These are phyloP conservation scores for Paecilomyces variotii DNA, from an alignment of 2,329 filamentous ascomycete species.

Conservation along the genomic window DNA sequence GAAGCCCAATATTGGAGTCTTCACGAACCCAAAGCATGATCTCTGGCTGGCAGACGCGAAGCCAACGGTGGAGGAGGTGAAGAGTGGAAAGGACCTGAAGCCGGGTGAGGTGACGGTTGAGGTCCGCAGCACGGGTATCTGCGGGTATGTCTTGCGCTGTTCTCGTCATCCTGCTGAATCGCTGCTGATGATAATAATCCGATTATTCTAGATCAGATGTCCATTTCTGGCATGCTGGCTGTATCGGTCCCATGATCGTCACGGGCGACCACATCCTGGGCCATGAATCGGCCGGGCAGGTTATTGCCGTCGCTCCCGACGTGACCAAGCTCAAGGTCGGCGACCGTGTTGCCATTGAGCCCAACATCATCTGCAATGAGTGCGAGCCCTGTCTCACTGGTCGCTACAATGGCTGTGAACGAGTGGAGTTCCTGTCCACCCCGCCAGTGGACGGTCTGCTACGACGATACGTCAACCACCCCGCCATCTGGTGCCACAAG, in stretches of 20 bases:
- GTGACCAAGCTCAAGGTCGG: slow-evolving; percentile 72
- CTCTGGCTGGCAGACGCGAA: slow-evolving; percentile 77
- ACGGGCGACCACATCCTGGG: slow-evolving; percentile 82
- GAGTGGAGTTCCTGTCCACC: slow-evolving; percentile 79
- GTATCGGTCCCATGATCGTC: slow-evolving; percentile 95
- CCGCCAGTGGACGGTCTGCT: slow-evolving; percentile 82
- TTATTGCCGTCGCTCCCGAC: slow-evolving; percentile 66
- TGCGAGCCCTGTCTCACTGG: slow-evolving; percentile 90
- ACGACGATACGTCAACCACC: slow-evolving; percentile 89
- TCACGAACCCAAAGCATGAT: slow-evolving; percentile 87
- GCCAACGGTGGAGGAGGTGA: slow-evolving; percentile 68
- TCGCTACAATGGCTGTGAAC: slow-evolving; percentile 89
- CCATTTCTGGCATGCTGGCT: slow-evolving; percentile 94
- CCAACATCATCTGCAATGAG: slow-evolving; percentile 82
- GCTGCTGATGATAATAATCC: slow-evolving; percentile 8
- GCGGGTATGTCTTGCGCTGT: slow-evolving; percentile 54
- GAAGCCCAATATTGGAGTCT: slow-evolving; percentile 94
- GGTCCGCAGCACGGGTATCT: slow-evolving; percentile 91
- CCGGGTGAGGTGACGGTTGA: slow-evolving; percentile 80
- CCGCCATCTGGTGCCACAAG: slow-evolving; percentile 91
- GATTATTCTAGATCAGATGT: slow-evolving; percentile 64
- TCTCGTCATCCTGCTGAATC: not conserved
- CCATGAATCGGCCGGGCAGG: slow-evolving; percentile 74
- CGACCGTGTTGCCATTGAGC: slow-evolving; percentile 89
- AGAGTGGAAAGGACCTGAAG: slow-evolving; percentile 59